phyloP scores from a whole-genome alignment of 371 early-diverging fungal genomes.

The Mucor racemosus region DNA sequence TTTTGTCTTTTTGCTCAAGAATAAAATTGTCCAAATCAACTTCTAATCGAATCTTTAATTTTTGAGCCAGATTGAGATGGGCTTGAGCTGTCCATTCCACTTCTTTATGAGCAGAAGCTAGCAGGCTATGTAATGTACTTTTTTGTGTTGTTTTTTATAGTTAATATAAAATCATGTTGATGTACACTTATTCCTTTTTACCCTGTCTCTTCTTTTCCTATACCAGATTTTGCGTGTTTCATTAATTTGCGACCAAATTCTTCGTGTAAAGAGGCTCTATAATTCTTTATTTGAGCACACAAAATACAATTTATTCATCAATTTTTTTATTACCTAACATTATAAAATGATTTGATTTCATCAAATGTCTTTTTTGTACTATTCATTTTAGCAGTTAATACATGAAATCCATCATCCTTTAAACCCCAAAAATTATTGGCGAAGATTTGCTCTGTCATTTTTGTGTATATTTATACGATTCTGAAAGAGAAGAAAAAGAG shows the following conservation, averaged over 20 bases:
- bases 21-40: conserved; percentile 78
- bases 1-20: conserved; percentile 74
- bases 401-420: conserved; percentile 86
- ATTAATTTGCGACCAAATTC: conserved; percentile 83
- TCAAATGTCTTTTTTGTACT: conserved; percentile 84
- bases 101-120: conserved; percentile 78
- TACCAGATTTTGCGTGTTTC: conserved; percentile 76
- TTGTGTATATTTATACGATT: neutral
- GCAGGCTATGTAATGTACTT: conserved; percentile 52
- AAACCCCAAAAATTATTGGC: conserved; percentile 68
- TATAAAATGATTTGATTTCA: conserved; percentile 64
- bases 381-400: conserved; percentile 80
- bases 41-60: conserved; percentile 80
- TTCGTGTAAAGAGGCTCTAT: conserved; percentile 83
- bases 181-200: conserved; percentile 15
- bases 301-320: neutral
- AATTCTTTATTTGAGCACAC: conserved; percentile 9
- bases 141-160: neutral
- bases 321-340: conserved; percentile 28
- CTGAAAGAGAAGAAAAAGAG: neutral
- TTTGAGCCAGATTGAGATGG: conserved; percentile 78
- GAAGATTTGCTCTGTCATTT: conserved; percentile 31
- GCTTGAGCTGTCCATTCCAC: conserved; percentile 78
- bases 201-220: conserved; percentile 91
- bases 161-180: too few species aligned